A percentile compares a stretch with the other conserved stretches of the same genome.
These are phyloP conservation scores for Pezicula radicicola DNA, from an alignment of 2,329 filamentous ascomycete genomes.

Conservation along the genomic window DNA sequence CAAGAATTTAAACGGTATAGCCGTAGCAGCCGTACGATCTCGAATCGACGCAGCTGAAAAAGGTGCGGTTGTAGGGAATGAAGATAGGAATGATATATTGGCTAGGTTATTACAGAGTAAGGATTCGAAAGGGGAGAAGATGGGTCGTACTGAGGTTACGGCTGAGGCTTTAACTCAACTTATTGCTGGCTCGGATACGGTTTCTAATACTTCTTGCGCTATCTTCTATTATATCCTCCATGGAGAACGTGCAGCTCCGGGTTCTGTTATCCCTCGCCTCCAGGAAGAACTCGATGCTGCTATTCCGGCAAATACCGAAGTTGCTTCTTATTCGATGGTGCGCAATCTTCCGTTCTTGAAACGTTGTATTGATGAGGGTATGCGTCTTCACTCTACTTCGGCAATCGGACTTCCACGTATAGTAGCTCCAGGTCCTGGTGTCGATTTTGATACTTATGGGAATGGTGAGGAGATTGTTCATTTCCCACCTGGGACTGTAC, in stretches of 20 bases:
- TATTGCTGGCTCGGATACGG: constrained; percentile 74
- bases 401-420: constrained; percentile 79
- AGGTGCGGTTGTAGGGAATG: constrained; percentile 34
- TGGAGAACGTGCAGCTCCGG: constrained; percentile 49
- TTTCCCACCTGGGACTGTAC: constrained; percentile 70
- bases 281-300: constrained; percentile 69
- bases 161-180: constrained; percentile 85
- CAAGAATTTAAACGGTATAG: constrained; percentile 78
- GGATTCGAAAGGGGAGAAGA: constrained; percentile 70
- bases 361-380: constrained; percentile 37
- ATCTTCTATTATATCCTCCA: constrained; percentile 70
- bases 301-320: constrained; percentile 54
- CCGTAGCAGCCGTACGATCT: constrained; percentile 73
- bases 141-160: constrained; percentile 75
- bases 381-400: constrained; percentile 74
- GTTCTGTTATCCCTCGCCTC: constrained; percentile 60
- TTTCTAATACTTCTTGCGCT: constrained; percentile 75
- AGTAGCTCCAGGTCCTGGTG: constrained; percentile 56
- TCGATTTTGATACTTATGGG: constrained; percentile 50
- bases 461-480: constrained; percentile 26
- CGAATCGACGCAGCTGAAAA: constrained; percentile 63
- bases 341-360: constrained; percentile 38
- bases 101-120: constrained; percentile 81
- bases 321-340: constrained; percentile 36
- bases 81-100: constrained; percentile 72